A percentile compares a stretch with the other conserved stretches of the same genome.
Evolutionary conservation across 441 rosid species (phyloP).

Genomic region (Geranium incanum): DNA sequence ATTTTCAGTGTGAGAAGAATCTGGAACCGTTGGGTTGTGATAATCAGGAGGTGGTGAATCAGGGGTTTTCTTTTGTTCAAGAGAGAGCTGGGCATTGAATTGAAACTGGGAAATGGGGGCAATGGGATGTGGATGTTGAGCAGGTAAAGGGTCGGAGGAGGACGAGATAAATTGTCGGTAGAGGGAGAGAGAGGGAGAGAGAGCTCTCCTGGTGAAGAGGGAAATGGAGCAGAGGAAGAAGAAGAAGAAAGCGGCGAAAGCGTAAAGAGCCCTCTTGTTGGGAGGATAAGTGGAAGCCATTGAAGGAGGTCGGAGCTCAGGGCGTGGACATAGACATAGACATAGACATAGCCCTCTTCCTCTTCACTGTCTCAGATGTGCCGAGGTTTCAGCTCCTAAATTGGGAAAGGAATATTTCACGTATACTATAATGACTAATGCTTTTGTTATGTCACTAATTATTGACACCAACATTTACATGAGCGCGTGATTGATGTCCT

Average conservation of each 20-base stretch:
- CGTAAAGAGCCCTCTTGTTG: conserved; percentile 27
- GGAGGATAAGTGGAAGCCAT: conserved; percentile 32
- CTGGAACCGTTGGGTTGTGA: not conserved
- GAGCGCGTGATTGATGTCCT: not conserved
- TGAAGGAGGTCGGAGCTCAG: conserved; percentile 4
- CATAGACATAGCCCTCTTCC: not conserved
- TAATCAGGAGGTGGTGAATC: not conserved
- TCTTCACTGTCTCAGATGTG: not conserved
- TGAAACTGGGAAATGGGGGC: conserved; percentile 15
- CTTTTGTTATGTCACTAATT: not conserved
- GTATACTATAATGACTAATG: not conserved
- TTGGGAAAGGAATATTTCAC: not conserved
- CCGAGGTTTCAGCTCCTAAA: not conserved
- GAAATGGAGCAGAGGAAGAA: conserved; percentile 43
- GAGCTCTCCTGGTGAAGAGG: conserved; percentile 43
- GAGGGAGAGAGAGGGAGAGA: conserved; percentile 44
- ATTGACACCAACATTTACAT: not conserved
- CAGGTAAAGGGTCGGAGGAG: conserved; percentile 16
- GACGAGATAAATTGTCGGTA: conserved; percentile 34
- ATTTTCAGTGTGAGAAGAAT: not conserved
- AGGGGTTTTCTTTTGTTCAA: not conserved
- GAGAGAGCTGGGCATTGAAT: conserved; percentile 6
- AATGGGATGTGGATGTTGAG: not conserved
- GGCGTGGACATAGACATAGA: conserved; percentile 6
- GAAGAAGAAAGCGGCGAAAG: conserved; percentile 23